phyloP scores from a whole-genome alignment of 2,329 filamentous ascomycete species.

The Talaromyces sp. region DNA sequence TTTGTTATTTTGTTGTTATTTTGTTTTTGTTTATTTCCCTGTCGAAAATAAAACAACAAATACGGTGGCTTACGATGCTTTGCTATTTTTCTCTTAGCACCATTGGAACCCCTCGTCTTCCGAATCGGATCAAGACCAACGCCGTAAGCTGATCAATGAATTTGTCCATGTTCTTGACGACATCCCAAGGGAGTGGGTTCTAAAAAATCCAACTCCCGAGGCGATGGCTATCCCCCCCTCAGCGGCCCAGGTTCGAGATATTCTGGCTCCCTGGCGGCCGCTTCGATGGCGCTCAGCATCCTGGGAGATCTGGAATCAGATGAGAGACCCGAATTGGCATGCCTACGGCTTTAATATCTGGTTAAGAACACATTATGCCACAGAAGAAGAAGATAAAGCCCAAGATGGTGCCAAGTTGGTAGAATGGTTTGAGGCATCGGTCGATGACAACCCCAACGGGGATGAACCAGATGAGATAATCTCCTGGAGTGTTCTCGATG shows the following conservation, averaged over 20 bases:
- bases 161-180: neutral
- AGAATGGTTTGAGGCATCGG: neutral
- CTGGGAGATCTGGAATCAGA: neutral
- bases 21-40: neutral
- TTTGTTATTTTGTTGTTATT: neutral
- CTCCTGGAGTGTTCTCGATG: neutral
- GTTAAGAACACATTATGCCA: neutral
- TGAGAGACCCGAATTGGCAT: neutral
- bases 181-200: neutral
- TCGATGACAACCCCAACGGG: neutral
- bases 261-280: neutral
- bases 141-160: neutral
- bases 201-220: neutral
- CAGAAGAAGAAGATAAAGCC: neutral
- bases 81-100: neutral
- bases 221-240: neutral
- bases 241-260: neutral
- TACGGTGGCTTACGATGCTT: neutral
- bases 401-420: neutral
- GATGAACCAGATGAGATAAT: neutral
- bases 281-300: neutral
- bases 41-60: neutral
- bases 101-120: neutral
- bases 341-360: neutral
- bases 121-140: neutral